phyloP scores from a whole-genome alignment of 2,329 filamentous ascomycete species.

The Erysiphe pulchra region DNA sequence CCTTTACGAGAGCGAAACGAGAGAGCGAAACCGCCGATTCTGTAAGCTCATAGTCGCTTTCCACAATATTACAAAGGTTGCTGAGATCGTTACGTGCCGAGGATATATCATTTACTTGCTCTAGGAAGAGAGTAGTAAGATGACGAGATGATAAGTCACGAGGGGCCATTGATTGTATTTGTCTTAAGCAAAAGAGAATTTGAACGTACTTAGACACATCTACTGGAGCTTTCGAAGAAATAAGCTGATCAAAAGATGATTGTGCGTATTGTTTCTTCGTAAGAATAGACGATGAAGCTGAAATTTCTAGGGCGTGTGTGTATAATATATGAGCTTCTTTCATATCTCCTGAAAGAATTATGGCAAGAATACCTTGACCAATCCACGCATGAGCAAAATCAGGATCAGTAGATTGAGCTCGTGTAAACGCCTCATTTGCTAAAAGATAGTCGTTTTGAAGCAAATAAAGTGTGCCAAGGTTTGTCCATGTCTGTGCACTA shows the following conservation, averaged over 20 bases:
- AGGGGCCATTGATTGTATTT: constrained; percentile 47
- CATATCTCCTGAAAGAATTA: constrained; percentile 39
- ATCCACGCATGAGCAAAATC: constrained; percentile 88
- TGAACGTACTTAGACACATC: constrained; percentile 45
- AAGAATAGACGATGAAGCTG: constrained; percentile 47
- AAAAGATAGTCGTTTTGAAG: constrained; percentile 60
- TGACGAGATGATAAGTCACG: constrained; percentile 50
- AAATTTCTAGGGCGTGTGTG: constrained; percentile 82
- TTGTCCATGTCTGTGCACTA: constrained; percentile 68
- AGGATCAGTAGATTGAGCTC: constrained; percentile 80
- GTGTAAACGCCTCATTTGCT: constrained; percentile 74
- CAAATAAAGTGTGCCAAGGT: constrained; percentile 66
- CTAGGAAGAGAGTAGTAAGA: constrained; percentile 54
- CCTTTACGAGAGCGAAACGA: constrained; percentile 57
- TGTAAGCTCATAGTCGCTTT: constrained; percentile 60
- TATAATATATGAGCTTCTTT: constrained; percentile 67
- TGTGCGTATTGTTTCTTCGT: constrained; percentile 57
- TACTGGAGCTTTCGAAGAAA: constrained; percentile 25
- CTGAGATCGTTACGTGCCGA: constrained; percentile 38
- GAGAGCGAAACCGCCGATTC: constrained; percentile 52
- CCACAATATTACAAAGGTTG: constrained; percentile 40
- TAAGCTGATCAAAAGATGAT: constrained; percentile 59
- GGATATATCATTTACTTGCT: constrained; percentile 45
- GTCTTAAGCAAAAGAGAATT: constrained; percentile 68
- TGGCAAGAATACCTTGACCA: constrained; percentile 67